Evolutionary conservation across 192 early-diverging fungal species (phyloP), one percentile per base, ranked within the genome.

Genomic region (Anaeromyces robustus): DNA sequence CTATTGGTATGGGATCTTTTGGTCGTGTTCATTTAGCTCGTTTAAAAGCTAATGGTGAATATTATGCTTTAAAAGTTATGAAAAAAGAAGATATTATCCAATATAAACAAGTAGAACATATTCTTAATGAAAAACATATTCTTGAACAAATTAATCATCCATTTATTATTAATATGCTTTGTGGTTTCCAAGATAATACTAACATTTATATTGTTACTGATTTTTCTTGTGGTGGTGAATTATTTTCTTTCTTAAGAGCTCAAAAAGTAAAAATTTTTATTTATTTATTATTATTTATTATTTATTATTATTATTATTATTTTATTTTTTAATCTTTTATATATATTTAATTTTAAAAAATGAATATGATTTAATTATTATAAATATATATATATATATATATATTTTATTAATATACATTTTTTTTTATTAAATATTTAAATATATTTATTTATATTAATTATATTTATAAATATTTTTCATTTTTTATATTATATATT

Each of bases 141-240:
- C 83, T 90, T 32, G 83, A 83, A 79, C 79, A 79, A 32, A 83
- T 88, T 82, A 85, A 81, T 28, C 87, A 87, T 82, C 82, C 85
- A n/a, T 86, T 89, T 59, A 84, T 68, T 68, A 68, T 68, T 68
- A 68, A 68, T 68, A 68, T 68, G 52, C 19, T 68, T n/a, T 94
- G 95, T 13, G 97, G 94, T 16, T 97, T 96, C 85, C 96, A 99
- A 89, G 96, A 99, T 85, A 90, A 89, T 77, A 86, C 89, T 77
- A 97, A 96, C 84, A 84, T 98, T 82, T 97, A 97, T 85, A 94
- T 98, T 85, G 94, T 96, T 19, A 91, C 97, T 90, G 96, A 97
- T 85, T 98, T 96, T 87, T 93, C 97, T 12, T 92, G 93, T 37
- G 97, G 97, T 82, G 97, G 96, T 78, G 94, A 98, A 89, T 88